Evolutionary conservation across 805 yeast species (phyloP), one percentile per base, ranked within the genome.

Genomic region (Monosporozyma solicola): DNA sequence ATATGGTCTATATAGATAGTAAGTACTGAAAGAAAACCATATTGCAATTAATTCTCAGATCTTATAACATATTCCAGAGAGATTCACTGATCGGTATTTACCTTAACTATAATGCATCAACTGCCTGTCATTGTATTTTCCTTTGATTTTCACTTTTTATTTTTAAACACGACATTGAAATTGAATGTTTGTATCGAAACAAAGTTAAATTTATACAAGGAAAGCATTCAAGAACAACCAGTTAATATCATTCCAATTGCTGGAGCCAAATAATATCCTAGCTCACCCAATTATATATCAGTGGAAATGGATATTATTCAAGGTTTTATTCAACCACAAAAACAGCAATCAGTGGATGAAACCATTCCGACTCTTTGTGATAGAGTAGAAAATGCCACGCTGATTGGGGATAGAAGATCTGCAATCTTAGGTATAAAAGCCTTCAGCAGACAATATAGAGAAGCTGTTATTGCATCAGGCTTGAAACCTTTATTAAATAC

Each of bases 371-470:
- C 94, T 5, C 74, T 94, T 46, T 87, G 96, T 59, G 96, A 95
- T 65, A 75, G 98, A 44, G 78, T 92, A 52, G 80, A 83, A 46
- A 89, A 94, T 70, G 84, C 97, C 3, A 84, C 85, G 0, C 69
- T 87, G 56, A 76, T 94, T 2, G 82, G 86, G 31, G 99, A 94
- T 69, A 76, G 97, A 56, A 74, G 96, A 51, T 92, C 97, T 1
- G 98, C 98, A 0, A 87, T 92, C 3, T 74, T 92, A 39, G 92
- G 95, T 0, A 73, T 94, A 57, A 91, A 92, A 64, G 87, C 95
- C 44, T 90, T 89, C 66, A 82, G 95, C 55, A 76, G 97, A 53
- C 88, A 89, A 60, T 89, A 85, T 66, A 74, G 99, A 55, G 99
- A 94, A 68, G 75, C 84, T 2, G 97, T 94, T 1, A 88, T 91